Conservation (phyloP, 1,284 basidiomycete genomes). For the Apiotrichum akiyoshidainum region DNA sequence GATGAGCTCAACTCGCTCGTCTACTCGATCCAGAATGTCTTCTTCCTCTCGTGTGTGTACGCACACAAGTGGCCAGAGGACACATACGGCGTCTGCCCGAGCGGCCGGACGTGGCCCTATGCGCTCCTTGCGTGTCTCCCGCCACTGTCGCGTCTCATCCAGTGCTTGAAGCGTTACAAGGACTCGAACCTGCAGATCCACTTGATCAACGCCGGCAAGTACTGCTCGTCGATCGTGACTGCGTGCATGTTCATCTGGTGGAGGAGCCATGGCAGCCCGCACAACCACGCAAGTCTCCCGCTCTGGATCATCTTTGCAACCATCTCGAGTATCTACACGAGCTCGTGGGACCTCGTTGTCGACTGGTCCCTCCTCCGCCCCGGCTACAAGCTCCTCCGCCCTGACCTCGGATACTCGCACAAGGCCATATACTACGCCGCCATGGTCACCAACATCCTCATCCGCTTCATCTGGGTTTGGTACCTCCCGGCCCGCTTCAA, state of each 20-base stretch:
- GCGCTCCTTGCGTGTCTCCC: slow-evolving; percentile 53
- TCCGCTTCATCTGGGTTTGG: slow-evolving; percentile 77
- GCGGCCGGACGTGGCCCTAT: slow-evolving; percentile 57
- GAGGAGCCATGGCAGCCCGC: slow-evolving; percentile 58
- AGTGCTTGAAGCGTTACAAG: slow-evolving; percentile 78
- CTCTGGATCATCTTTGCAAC: slow-evolving; percentile 63
- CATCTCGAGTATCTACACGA: slow-evolving; percentile 67
- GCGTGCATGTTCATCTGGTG: slow-evolving; percentile 69
- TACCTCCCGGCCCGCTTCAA: slow-evolving; percentile 64
- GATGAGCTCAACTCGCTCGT: slow-evolving; percentile 74
- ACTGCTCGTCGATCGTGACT: slow-evolving; percentile 62
- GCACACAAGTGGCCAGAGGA: slow-evolving; percentile 39
- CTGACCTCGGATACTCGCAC: slow-evolving; percentile 68
- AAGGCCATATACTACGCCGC: slow-evolving; percentile 53
- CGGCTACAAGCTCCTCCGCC: slow-evolving; percentile 66
- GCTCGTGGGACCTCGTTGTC: slow-evolving; percentile 66
- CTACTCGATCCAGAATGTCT: slow-evolving; percentile 70
- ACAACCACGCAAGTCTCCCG: slow-evolving; percentile 57
- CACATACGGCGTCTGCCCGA: slow-evolving; percentile 60
- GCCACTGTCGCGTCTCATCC: slow-evolving; percentile 67
- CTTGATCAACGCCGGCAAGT: slow-evolving; percentile 83
- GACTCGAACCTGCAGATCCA: slow-evolving; percentile 74
- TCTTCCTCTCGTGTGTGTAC: slow-evolving; percentile 50
- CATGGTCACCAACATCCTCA: slow-evolving; percentile 62
- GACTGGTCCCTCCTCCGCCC: slow-evolving; percentile 63